Percentiles rank a stretch among this genome's conserved stretches.
Conservation (phyloP, 345 rosid species). For the Eucalyptus marginata region DNA sequence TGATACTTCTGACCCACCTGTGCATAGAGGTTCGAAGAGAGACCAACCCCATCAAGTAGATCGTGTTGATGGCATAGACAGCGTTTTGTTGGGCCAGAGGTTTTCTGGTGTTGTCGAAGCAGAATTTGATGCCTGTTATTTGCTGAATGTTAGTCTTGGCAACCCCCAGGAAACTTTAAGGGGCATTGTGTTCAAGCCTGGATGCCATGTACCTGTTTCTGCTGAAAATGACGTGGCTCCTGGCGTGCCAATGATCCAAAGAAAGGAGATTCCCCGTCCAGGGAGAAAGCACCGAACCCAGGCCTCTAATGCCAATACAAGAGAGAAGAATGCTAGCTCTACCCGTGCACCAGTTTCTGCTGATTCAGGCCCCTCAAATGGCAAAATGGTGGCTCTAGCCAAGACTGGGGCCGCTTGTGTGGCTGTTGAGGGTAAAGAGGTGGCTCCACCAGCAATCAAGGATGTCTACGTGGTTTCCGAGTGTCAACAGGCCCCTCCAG, state of each 20-base stretch:
- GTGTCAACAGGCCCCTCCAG: neutral
- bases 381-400: neutral
- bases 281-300: conserved; percentile 2
- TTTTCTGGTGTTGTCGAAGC: conserved; percentile 72
- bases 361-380: neutral
- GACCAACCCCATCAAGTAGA: neutral
- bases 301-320: neutral
- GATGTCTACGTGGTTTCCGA: neutral
- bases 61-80: neutral
- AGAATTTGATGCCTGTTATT: conserved; percentile 66
- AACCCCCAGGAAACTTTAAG: conserved; percentile 39
- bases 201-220: conserved; percentile 42
- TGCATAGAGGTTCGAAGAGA: neutral
- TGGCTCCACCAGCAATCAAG: neutral
- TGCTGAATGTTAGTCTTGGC: conserved; percentile 61
- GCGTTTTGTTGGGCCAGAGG: conserved; percentile 48
- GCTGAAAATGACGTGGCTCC: conserved; percentile 68
- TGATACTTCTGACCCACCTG: conserved; percentile 6
- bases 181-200: conserved; percentile 85
- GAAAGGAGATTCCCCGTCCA: conserved; percentile 38
- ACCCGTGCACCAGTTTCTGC: neutral
- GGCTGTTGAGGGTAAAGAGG: neutral
- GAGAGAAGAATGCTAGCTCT: neutral
- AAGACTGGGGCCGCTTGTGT: neutral
- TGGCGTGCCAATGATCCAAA: conserved; percentile 42